These are phyloP conservation scores for Taphrina sp. DNA, from an alignment of 1,139 yeast genomes.

Conservation along the genomic window DNA sequence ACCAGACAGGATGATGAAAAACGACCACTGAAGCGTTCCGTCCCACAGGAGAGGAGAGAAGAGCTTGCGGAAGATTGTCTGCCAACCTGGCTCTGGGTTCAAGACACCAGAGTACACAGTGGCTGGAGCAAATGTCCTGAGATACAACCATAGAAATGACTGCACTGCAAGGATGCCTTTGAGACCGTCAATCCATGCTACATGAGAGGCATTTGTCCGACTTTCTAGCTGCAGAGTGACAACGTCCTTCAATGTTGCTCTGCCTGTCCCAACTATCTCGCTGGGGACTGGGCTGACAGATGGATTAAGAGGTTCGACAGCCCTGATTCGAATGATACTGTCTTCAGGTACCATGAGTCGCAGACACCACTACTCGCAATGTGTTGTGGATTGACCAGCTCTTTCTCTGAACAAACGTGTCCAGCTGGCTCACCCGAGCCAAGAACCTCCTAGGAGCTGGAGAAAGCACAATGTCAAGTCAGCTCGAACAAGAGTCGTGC, in stretches of 20 bases:
- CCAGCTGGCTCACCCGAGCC: too few species aligned
- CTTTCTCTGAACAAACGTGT: too few species aligned
- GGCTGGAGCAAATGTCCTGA: background rate
- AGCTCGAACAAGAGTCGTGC: too few species aligned
- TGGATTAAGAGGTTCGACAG: too few species aligned
- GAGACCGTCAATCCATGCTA: conserved; percentile 3
- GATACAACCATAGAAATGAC: background rate
- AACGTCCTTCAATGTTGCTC: conserved; percentile 30
- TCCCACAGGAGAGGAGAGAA: conserved; percentile 1
- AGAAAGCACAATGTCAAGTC: too few species aligned
- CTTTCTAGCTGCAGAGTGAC: conserved; percentile 16
- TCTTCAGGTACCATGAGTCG: too few species aligned
- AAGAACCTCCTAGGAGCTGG: too few species aligned
- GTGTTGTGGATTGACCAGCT: too few species aligned
- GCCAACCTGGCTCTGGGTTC: background rate
- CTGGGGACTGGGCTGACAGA: too few species aligned
- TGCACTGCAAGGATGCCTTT: background rate
- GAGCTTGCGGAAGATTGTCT: background rate
- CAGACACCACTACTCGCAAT: too few species aligned
- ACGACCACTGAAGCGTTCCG: conserved; percentile 5
- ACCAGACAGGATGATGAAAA: background rate
- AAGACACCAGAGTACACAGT: background rate
- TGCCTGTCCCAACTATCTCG: conserved; percentile 16
- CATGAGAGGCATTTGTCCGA: too few species aligned
- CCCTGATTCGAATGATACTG: too few species aligned